Conservation (phyloP, 257 asterid species). For the Echium plantagineum region DNA sequence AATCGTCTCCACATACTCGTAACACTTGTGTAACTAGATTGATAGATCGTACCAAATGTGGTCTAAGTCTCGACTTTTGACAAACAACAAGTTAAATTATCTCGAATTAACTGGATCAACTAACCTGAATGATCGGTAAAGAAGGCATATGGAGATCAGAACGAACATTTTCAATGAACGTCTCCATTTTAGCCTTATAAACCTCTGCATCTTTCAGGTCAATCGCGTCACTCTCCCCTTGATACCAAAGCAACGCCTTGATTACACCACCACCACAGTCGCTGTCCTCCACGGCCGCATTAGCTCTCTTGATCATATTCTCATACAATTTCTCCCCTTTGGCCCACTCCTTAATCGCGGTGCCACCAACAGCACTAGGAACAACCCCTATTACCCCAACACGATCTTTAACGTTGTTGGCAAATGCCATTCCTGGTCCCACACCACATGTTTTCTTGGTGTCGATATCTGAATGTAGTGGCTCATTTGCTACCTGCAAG, state of each 20-base stretch:
- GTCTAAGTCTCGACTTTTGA: too few species aligned
- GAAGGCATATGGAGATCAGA: conserved; percentile 20
- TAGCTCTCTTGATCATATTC: conserved; percentile 32
- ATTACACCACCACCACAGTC: conserved; percentile 24
- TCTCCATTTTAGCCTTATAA: conserved; percentile 30
- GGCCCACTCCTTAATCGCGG: conserved; percentile 45
- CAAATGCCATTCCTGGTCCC: conserved; percentile 67
- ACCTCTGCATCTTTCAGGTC: conserved; percentile 22
- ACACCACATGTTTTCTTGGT: conserved; percentile 36
- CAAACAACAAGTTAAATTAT: too few species aligned
- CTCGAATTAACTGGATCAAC: too few species aligned
- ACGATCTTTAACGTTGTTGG: conserved; percentile 15
- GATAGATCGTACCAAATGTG: too few species aligned
- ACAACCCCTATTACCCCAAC: conserved; percentile 48
- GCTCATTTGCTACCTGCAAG: conserved; percentile 35
- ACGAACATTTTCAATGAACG: conserved; percentile 28
- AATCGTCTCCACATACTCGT: too few species aligned
- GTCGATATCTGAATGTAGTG: conserved; percentile 56
- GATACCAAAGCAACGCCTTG: conserved; percentile 55
- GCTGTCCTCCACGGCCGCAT: conserved; percentile 18
- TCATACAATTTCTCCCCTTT: conserved; percentile 38
- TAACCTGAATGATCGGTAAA: conserved; percentile 29
- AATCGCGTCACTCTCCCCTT: conserved; percentile 55
- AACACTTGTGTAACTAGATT: too few species aligned
- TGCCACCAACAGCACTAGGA: conserved; percentile 70